A percentile compares a stretch with the other conserved stretches of the same genome.
These are phyloP conservation scores for Sarocladium strictum DNA, from an alignment of 2,329 filamentous ascomycete species.

Conservation along the genomic window DNA sequence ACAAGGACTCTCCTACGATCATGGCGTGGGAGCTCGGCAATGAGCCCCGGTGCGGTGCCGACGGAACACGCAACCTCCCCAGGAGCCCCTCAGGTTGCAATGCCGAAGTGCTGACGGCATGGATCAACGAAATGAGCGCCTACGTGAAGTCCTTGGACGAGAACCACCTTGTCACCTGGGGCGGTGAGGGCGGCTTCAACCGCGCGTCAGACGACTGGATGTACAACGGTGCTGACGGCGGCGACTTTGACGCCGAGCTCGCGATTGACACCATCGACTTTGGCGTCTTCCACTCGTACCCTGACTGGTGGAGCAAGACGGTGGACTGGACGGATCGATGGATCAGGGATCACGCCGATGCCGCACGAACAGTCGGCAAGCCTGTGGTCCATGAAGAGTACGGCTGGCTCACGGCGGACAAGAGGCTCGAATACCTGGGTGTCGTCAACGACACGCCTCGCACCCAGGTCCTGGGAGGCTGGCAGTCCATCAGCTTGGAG, in stretches of 20 bases:
- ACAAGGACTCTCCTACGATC: constrained; percentile 51
- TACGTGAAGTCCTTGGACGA: constrained; percentile 47
- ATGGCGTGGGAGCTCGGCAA: constrained; percentile 66
- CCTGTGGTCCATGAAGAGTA: constrained; percentile 52
- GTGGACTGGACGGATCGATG: constrained; percentile 46
- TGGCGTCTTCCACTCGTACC: constrained; percentile 49
- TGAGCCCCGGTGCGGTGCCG: constrained; percentile 47
- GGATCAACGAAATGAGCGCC: constrained; percentile 48
- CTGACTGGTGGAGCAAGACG: constrained; percentile 49
- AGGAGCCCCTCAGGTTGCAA: constrained; percentile 30
- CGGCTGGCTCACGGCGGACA: constrained; percentile 46
- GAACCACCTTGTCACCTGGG: constrained; percentile 48
- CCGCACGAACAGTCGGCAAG: constrained; percentile 36
- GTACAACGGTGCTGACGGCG: constrained; percentile 43
- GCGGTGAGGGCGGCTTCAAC: constrained; percentile 54
- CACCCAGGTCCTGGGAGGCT: constrained; percentile 37
- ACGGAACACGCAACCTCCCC: constrained; percentile 38
- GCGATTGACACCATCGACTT: constrained; percentile 44
- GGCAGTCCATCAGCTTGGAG: constrained; percentile 42
- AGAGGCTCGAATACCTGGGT: constrained; percentile 38
- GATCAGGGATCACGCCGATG: constrained; percentile 46
- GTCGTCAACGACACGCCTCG: constrained; percentile 36
- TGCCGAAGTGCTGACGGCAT: constrained; percentile 35
- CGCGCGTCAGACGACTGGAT: constrained; percentile 33
- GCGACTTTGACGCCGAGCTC: constrained; percentile 47